Evolutionary conservation across 176 grass and related monocot genomes (phyloP).

Genomic region (Puccinellia tenuiflora): DNA sequence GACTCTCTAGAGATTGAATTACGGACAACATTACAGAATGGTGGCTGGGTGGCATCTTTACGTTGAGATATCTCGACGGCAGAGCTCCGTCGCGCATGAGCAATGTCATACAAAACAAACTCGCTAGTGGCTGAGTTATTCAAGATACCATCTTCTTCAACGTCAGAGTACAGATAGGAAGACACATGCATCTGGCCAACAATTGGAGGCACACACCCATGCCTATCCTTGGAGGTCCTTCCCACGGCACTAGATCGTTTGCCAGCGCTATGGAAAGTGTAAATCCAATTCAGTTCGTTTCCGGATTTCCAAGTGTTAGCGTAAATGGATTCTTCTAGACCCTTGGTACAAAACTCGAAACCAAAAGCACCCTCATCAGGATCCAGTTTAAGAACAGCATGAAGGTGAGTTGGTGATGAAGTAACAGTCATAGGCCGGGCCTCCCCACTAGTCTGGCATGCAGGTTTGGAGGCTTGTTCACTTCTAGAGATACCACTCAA

Average conservation of each 20-base stretch:
- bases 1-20: conserved; percentile 26
- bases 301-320: conserved; percentile 75
- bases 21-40: conserved; percentile 23
- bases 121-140: conserved; percentile 77
- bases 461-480: conserved; percentile 15
- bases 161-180: conserved; percentile 80
- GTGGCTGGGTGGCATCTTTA: conserved; percentile 34
- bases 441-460: conserved; percentile 25
- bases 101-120: conserved; percentile 90
- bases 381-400: conserved; percentile 74
- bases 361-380: conserved; percentile 41
- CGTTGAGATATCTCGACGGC: conserved; percentile 48
- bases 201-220: conserved; percentile 50
- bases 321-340: conserved; percentile 70
- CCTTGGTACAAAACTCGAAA: conserved; percentile 64
- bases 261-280: conserved; percentile 81
- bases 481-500: conserved; percentile 56
- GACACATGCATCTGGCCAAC: conserved; percentile 97
- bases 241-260: conserved; percentile 52
- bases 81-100: conserved; percentile 67
- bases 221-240: conserved; percentile 52
- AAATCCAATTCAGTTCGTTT: conserved; percentile 79
- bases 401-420: conserved; percentile 74
- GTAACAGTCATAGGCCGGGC: conserved; percentile 12
- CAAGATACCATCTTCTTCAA: conserved; percentile 57